Evolutionary conservation across 306 rosid species (phyloP), one percentile per base, ranked within the genome.

Genomic region (Fragaria ananassa): DNA sequence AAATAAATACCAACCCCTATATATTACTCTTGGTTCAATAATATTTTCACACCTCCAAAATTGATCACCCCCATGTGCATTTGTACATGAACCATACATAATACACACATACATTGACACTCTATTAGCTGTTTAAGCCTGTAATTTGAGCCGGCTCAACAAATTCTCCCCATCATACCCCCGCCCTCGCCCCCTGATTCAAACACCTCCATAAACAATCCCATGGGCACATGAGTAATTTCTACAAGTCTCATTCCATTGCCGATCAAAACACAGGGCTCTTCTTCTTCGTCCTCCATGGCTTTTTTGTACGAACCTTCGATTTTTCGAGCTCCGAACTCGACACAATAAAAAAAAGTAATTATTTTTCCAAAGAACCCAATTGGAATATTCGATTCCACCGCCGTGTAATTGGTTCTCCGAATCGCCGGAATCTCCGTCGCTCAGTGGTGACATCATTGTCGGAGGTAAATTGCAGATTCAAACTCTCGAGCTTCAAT

Each of bases 191-290:
- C 19, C 13, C 31, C 57, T 8, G 56, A 44, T 8, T 11, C 4
- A 41, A 50, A 4, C 23, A 19, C 23, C 4, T 5, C 84, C 84
- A 67, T 17, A 42, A 37, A 56, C 37, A 69, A 39, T 41, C 13
- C 5, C 37, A 85, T 80, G 97, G 96, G 89, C 37, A 85, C 4
- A 76, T 6, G 2, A 5, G 96, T 90, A 87, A 87, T 76, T 79
- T 80, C 45, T 14, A 0, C 6, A 21, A 4, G 61, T 47, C 57
- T 90, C 84, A 81, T 68, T 87, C 81, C 88, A 66, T 84, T 88
- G 87, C 85, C 93, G 96, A 89, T 92, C 97, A 88, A 88, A 90
- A 88, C 88, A 92, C 89, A 83, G 90, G 86, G 80, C 88, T 70
- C 46, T 19, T 61, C 70, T 45, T 88, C 93, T 77, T 81, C 91